Conservation (phyloP, 2,329 filamentous ascomycete species). For the Diaporthe ampelina region DNA sequence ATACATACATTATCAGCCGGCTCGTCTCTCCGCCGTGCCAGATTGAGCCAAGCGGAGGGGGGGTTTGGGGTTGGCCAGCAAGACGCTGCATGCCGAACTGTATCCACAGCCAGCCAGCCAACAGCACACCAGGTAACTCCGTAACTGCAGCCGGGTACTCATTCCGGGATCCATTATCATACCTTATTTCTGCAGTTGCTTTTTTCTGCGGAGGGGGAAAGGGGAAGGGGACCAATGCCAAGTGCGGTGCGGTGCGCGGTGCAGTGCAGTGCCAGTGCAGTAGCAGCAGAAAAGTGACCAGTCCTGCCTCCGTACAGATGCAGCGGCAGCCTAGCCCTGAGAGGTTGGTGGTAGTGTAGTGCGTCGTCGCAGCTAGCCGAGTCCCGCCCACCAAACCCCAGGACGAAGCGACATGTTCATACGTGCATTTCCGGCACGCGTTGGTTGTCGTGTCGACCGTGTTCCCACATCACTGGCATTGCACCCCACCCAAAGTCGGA, state of each 20-base stretch:
- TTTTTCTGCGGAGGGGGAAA: no score
- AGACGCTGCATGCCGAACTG: slow-evolving; percentile 2
- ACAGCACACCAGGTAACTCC: background rate
- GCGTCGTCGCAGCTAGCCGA: slow-evolving; percentile 12
- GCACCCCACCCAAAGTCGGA: background rate
- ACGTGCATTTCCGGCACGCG: no score
- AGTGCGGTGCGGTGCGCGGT: background rate
- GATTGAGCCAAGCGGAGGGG: slow-evolving; percentile 14
- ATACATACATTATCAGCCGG: background rate
- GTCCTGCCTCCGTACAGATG: no score
- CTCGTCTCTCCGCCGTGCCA: background rate
- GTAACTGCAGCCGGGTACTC: slow-evolving; percentile 9
- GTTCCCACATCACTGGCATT: background rate
- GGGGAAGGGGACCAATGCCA: background rate
- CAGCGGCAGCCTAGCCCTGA: background rate
- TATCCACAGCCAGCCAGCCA: slow-evolving; percentile 3
- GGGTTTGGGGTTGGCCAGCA: background rate
- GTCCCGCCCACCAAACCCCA: background rate
- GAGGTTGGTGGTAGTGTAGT: background rate
- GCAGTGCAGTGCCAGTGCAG: background rate
- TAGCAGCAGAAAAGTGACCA: background rate
- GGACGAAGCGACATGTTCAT: no score
- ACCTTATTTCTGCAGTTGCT: slow-evolving; percentile 18
- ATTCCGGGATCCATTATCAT: slow-evolving; percentile 29
- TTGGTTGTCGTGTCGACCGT: slow-evolving; percentile 6